phyloP scores from a whole-genome alignment of 176 grass and related monocot genomes.

The Hyparrhenia diplandra region DNA sequence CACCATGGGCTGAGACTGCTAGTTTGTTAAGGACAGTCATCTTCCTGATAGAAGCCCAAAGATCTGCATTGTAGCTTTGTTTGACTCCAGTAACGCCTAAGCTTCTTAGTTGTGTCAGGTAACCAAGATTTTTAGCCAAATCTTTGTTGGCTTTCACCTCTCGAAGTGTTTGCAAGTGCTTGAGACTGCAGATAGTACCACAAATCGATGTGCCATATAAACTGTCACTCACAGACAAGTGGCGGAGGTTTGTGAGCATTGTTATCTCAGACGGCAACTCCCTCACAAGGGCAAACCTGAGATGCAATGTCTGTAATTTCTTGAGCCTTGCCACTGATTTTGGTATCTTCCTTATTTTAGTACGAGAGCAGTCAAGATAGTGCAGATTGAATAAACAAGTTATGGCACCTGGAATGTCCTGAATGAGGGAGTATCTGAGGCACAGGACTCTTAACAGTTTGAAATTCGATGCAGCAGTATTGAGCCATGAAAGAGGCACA shows the following conservation, averaged over 20 bases:
- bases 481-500: not conserved
- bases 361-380: not conserved
- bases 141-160: not conserved
- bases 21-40: not conserved
- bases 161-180: not conserved
- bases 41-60: not conserved
- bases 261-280: slow-evolving; percentile 14
- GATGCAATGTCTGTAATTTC: not conserved
- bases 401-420: not conserved
- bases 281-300: not conserved
- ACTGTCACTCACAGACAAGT: not conserved
- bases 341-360: not conserved
- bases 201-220: not conserved
- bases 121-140: not conserved
- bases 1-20: not conserved
- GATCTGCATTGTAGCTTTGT: not conserved
- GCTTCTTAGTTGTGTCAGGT: not conserved
- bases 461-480: not conserved
- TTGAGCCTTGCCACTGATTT: slow-evolving; percentile 10
- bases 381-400: not conserved
- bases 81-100: not conserved
- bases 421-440: not conserved
- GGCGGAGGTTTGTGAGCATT: slow-evolving; percentile 17
- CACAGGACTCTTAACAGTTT: not conserved
- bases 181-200: not conserved